Conservation (phyloP, 2,329 filamentous ascomycete species). For the Epicoccum nigrum region DNA sequence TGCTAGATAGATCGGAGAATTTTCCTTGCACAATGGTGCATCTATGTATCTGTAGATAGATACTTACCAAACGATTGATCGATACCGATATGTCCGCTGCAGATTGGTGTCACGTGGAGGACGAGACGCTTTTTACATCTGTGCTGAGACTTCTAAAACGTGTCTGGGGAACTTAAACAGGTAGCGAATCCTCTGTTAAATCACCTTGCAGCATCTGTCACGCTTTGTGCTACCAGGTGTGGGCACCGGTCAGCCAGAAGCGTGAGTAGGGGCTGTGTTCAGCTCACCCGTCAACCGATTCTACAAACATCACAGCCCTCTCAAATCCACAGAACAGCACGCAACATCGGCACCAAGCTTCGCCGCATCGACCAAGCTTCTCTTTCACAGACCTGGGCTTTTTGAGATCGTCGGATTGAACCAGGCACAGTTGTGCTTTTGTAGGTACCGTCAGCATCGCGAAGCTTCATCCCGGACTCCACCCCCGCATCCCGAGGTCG, state of each 20-base stretch:
- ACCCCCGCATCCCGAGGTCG: slow-evolving; percentile 12
- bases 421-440: background rate
- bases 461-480: slow-evolving; percentile 14
- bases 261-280: slow-evolving; percentile 6
- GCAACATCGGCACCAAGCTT: slow-evolving; percentile 9
- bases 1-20: too few relatives aligned
- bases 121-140: too few relatives aligned
- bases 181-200: background rate
- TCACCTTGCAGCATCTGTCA: background rate
- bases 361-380: slow-evolving; percentile 8
- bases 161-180: too few relatives aligned
- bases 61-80: too few relatives aligned
- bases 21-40: too few relatives aligned
- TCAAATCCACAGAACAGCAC: background rate
- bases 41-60: too few relatives aligned
- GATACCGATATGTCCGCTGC: too few relatives aligned
- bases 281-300: background rate
- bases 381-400: background rate
- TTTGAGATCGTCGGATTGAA: background rate
- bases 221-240: too few relatives aligned
- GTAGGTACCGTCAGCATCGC: background rate
- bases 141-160: too few relatives aligned
- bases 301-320: background rate
- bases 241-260: slow-evolving; percentile 2
- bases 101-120: too few relatives aligned